Evolutionary conservation across 768 basidiomycete species (phyloP), one percentile per base, ranked within the genome.

Genomic region (Rubroboletus satanas): DNA sequence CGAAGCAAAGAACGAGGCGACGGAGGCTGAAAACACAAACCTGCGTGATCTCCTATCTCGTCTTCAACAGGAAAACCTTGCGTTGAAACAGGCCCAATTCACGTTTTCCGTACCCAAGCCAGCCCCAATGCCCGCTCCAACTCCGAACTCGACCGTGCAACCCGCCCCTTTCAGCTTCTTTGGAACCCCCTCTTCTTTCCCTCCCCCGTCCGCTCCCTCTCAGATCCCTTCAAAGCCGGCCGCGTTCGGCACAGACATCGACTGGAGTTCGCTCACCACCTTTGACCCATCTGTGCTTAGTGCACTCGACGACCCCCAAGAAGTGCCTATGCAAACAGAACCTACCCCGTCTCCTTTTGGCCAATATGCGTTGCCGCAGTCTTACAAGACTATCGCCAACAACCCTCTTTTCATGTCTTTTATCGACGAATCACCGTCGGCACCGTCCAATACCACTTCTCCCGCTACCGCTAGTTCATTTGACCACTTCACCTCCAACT

Each of bases 391-490:
- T 11, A 85, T 94, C 54, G 90, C 90, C 47, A 84, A 79, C 72
- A 92, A 92, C 58, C 90, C 91, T 1, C 78, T 84, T 72, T 92
- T 87, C 76, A 90, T 88, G 76, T 89, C 90, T n/a, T 87, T 87
- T 66, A 81, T 85, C 15, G 79, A 83, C 18, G 84, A 85, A 56
- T 62, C 73, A 35, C 68, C 72, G 15, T 63, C 73, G 1, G 44
- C 41, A 14, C 44, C 59, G 42, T 49, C 60, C 26, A 56, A 62
- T 53, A 56, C 63, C 57, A 62, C 49, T 18, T 36, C 62, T 17
- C 38, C 53, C 33, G 5, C 57, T 45, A 64, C 53, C 36, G 7
- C 56, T 47, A 63, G 54, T 56, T 56, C 66, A 47, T 62, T 71
- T 42, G 75, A 68, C 52, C 59, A 72, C 15, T 82, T 82, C 63